Conservation (phyloP, 192 early-diverging fungal genomes). For the Irineochytrium annulatum region DNA sequence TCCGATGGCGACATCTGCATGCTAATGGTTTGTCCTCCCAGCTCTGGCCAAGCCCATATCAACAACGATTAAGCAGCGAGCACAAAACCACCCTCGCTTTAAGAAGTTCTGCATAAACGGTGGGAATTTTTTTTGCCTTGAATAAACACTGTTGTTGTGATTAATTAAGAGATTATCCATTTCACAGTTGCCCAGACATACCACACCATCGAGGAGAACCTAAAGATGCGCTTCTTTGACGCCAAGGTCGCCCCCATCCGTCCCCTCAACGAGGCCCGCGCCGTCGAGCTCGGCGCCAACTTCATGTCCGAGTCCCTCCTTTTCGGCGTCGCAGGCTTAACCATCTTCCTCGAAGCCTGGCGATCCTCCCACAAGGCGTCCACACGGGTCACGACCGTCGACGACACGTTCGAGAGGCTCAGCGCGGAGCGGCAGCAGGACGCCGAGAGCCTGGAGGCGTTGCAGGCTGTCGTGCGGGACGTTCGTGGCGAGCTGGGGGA, state of each 20-base stretch:
- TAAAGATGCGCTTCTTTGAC: conserved; percentile 40
- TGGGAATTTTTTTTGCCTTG: too few relatives aligned
- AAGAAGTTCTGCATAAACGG: too few relatives aligned
- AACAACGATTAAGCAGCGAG: too few relatives aligned
- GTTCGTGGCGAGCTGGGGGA: too few relatives aligned
- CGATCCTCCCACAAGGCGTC: conserved; percentile 11
- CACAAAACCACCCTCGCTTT: too few relatives aligned
- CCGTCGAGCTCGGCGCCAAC: conserved; percentile 42
- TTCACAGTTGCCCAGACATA: conserved; percentile 33
- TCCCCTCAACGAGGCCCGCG: conserved; percentile 43
- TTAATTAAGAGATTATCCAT: conserved; percentile 38
- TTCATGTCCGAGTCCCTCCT: conserved; percentile 42
- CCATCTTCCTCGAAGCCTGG: conserved; percentile 9
- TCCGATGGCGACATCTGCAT: too few relatives aligned
- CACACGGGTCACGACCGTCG: background rate
- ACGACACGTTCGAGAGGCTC: conserved; percentile 10
- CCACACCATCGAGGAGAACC: conserved; percentile 22
- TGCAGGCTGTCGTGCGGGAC: too few relatives aligned
- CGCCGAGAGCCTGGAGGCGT: background rate
- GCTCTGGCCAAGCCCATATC: too few relatives aligned
- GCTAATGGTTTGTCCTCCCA: too few relatives aligned
- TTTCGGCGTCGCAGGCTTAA: conserved; percentile 33
- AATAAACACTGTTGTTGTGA: too few relatives aligned
- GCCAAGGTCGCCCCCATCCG: conserved; percentile 36
- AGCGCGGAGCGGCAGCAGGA: conserved; percentile 1